A percentile compares a stretch with the other conserved stretches of the same genome.
Conservation (phyloP, 1,284 basidiomycete species). For the Pseudozyma sp. region DNA sequence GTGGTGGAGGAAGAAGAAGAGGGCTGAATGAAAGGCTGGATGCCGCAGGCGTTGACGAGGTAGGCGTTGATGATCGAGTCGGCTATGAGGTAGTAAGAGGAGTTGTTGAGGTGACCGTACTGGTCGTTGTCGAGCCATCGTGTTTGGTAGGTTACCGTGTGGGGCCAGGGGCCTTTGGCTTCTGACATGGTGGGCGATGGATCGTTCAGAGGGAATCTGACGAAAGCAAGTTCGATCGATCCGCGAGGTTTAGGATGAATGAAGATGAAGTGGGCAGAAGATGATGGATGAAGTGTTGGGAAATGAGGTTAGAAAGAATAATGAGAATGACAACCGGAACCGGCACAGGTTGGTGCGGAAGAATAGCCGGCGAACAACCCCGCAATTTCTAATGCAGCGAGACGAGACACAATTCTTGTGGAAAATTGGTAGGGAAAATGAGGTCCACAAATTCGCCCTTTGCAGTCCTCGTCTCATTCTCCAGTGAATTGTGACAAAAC, state of each 20-base stretch:
- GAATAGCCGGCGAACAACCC: slow-evolving; percentile 1
- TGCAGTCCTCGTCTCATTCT: too few species aligned
- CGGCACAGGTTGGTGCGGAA: background rate
- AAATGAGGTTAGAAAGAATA: background rate
- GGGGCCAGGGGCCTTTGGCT: slow-evolving; percentile 33
- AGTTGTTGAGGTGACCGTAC: slow-evolving; percentile 60
- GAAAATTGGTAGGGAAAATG: too few species aligned
- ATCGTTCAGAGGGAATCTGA: too few species aligned
- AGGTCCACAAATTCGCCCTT: too few species aligned
- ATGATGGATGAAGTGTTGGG: background rate
- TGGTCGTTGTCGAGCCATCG: slow-evolving; percentile 59
- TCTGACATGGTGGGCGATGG: slow-evolving; percentile 16
- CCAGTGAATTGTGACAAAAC: too few species aligned
- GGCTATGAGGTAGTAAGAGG: slow-evolving; percentile 48
- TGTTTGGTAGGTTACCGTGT: slow-evolving; percentile 33
- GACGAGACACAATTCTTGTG: too few species aligned
- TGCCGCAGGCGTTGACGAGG: slow-evolving; percentile 41
- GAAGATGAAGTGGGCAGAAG: background rate
- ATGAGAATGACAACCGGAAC: background rate
- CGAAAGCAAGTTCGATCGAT: too few species aligned
- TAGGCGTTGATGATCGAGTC: slow-evolving; percentile 54
- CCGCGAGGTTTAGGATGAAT: too few species aligned
- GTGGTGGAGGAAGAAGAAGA: background rate
- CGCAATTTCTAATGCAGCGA: slow-evolving; percentile 1
- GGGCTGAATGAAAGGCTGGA: slow-evolving; percentile 39